Evolutionary conservation across 352 stramenopile species (phyloP).

Genomic region (Pythium oligandrum): DNA sequence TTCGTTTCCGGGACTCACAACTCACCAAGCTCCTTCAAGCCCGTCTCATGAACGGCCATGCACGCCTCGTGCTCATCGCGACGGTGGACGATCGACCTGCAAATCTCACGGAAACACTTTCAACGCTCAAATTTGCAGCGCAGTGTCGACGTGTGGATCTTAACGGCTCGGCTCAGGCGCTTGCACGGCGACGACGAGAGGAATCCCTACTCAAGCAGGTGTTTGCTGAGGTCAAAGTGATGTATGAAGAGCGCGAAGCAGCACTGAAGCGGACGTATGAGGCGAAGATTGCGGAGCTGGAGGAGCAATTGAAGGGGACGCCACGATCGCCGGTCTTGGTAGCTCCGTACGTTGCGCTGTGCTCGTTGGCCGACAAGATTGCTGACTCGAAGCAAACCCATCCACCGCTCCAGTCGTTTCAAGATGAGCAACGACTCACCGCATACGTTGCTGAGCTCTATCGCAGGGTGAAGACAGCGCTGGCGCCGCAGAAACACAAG

Average conservation of each 20-base stretch:
- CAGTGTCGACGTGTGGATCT: constrained; percentile 60
- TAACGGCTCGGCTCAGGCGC: constrained; percentile 3
- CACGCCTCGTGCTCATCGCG: constrained; percentile 52
- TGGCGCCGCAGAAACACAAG: not conserved
- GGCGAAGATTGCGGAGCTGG: constrained; percentile 25
- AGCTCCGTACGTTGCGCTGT: constrained; percentile 41
- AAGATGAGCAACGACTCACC: constrained; percentile 20
- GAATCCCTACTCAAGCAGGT: constrained; percentile 38
- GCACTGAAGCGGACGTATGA: constrained; percentile 40
- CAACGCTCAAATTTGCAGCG: constrained; percentile 71
- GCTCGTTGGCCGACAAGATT: constrained; percentile 31
- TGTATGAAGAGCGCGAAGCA: constrained; percentile 49
- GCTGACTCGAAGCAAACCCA: constrained; percentile 5
- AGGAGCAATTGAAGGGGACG: constrained; percentile 17
- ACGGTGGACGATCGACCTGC: constrained; percentile 49
- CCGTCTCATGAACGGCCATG: constrained; percentile 34
- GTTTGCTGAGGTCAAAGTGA: constrained; percentile 39
- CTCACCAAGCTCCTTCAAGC: constrained; percentile 66
- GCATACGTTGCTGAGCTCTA: constrained; percentile 37
- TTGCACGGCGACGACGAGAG: constrained; percentile 11
- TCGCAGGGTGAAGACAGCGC: constrained; percentile 19
- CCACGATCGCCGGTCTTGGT: too few relatives aligned
- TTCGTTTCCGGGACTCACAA: constrained; percentile 69
- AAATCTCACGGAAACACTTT: constrained; percentile 62
- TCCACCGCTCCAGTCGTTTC: constrained; percentile 23